Evolutionary conservation across 1,284 basidiomycete species (phyloP), one percentile per base, ranked within the genome.

Genomic region (Papiliotrema laurentii): DNA sequence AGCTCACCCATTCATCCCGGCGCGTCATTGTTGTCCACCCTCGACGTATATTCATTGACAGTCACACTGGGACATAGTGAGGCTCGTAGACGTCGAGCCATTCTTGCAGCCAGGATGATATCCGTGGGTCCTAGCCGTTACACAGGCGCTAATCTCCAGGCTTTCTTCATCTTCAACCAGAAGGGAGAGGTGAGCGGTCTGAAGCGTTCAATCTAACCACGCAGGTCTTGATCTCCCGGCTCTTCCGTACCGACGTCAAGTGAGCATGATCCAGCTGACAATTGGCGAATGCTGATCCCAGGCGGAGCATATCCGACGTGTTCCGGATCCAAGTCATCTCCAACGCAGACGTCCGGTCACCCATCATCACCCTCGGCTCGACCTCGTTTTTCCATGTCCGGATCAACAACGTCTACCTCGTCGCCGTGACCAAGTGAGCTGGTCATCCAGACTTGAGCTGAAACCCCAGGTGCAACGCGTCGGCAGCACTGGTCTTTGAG

Each of bases 321-420:
- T 97, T 97, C 74, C 83, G 92, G 56, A 96, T 97, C 69, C 94
- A 98, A 75, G 96, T 99, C 65, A 86, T 98, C 54, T 94, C 93
- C 21, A 97, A 94, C 74, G 89, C 89, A 63, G 89, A 97, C 74
- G 89, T 97, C 30, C 83, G 90, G 50, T 93, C 92, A 31, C 96
- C 96, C 18, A 97, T 99, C 67, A 89, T 98, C 72, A 98, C 96
- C 0, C 82, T 99, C 19, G 93, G 93, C 30, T 94, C 90, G 22
- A 97, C 93, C 0, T 92, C 89, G 60, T 97, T 97, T 82, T 94
- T 98, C 75, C 91, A 98, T 73, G 91, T 97, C 50, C 80, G 91
- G 51, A 80, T 93, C 54, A 92, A 94, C 77, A 97, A 97, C 67
- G 79, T 97, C 45, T 97, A 96, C 68, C 80, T 97, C 22, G 87